Percentiles rank a stretch among this genome's conserved stretches.
Evolutionary conservation across 192 early-diverging fungal genomes (phyloP).

Genomic region (Entomortierella beljakovae): DNA sequence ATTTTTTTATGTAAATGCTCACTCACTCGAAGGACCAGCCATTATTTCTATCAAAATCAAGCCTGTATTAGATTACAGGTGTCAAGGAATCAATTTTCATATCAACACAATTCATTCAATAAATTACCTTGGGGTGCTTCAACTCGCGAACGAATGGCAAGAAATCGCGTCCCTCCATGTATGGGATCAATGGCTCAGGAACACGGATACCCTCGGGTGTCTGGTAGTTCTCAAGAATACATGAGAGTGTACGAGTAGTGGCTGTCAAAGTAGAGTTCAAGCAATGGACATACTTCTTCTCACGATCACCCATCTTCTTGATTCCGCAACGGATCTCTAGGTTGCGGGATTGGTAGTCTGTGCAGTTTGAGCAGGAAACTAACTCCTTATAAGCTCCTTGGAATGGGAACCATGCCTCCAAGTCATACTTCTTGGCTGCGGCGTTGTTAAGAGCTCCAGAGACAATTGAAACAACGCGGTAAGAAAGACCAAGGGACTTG

Average conservation of each 20-base stretch:
- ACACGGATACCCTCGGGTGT: slow-evolving; percentile 90
- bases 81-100: too few relatives aligned
- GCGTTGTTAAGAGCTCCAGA: slow-evolving; percentile 99
- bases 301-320: slow-evolving; percentile 95
- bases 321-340: slow-evolving; percentile 96
- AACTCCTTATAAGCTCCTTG: slow-evolving; percentile 98
- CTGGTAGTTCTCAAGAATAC: slow-evolving; percentile 97
- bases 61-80: too few relatives aligned
- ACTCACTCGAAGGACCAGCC: too few relatives aligned
- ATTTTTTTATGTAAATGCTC: too few relatives aligned
- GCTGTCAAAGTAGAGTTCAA: slow-evolving; percentile 98
- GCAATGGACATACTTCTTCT: slow-evolving; percentile 97
- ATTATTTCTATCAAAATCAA: neutral
- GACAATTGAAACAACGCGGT: slow-evolving; percentile 95
- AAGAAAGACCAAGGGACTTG: slow-evolving; percentile 93
- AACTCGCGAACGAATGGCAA: slow-evolving; percentile 79
- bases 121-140: slow-evolving; percentile 52
- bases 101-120: too few relatives aligned
- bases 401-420: slow-evolving; percentile 99
- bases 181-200: slow-evolving; percentile 86
- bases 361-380: slow-evolving; percentile 99
- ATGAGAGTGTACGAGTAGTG: slow-evolving; percentile 95
- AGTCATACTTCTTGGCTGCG: slow-evolving; percentile 99
- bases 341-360: slow-evolving; percentile 95
- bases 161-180: slow-evolving; percentile 94